Evolutionary conservation across 2,329 filamentous ascomycete species (phyloP).

Genomic region (Blastomyces parvus): DNA sequence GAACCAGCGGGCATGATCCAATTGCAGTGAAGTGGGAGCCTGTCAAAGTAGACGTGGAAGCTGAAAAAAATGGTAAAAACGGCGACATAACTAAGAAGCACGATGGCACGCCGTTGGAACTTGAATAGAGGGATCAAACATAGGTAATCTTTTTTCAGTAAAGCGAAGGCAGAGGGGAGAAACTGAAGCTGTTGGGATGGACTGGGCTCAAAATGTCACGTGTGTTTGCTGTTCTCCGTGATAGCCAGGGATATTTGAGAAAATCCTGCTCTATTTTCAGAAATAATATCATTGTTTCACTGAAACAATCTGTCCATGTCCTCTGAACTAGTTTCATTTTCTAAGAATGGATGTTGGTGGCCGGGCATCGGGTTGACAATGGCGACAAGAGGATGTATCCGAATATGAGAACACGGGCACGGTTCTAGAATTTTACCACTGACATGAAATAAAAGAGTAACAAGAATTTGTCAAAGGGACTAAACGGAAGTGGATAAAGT

Average conservation of each 20-base stretch:
- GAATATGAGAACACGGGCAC: background rate
- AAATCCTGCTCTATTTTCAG: background rate
- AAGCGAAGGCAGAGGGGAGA: background rate
- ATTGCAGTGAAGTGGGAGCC: conserved; percentile 26
- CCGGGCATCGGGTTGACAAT: background rate
- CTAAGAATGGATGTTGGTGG: background rate
- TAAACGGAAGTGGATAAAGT: background rate
- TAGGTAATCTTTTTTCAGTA: background rate
- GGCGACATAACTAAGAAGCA: background rate
- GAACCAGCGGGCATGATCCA: conserved; percentile 21
- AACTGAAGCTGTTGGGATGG: background rate
- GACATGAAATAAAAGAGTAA: background rate
- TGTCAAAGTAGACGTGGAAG: background rate
- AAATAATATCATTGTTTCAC: background rate
- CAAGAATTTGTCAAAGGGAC: background rate
- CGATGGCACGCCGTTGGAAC: background rate
- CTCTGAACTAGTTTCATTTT: background rate
- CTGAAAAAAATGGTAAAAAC: background rate
- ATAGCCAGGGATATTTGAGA: background rate
- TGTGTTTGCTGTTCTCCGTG: too few species aligned
- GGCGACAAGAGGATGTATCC: background rate
- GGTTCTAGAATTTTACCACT: background rate
- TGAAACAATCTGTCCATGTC: background rate
- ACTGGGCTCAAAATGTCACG: background rate
- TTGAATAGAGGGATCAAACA: background rate